Evolutionary conservation across 257 asterid genomes (phyloP), one percentile per base, ranked within the genome.

Genomic region (Przewalskia tangutica): DNA sequence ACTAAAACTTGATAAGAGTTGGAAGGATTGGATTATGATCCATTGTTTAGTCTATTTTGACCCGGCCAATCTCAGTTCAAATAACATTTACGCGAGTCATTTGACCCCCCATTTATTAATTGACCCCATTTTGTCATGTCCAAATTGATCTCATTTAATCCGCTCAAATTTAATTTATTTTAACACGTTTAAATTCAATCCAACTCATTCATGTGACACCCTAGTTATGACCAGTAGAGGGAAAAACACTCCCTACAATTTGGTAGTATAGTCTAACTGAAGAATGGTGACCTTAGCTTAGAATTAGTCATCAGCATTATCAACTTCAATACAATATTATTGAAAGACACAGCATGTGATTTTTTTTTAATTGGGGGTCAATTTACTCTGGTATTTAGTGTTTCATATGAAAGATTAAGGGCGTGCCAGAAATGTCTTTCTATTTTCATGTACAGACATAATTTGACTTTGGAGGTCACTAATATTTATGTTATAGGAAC

Each of bases 311-410:
- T 23, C 44, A 73, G 4, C 79, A 20, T 20, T 73, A 73, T 73
- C 79, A 73, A 23, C 60, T 54, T 20, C 50, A 5, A 55, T 23
- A 13, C n/a, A 77, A 60, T 56, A 65, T n/a, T 46, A 53, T 42
- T 68, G 32, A 14, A 65, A 68, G 80, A 90, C 91, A 88, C 0
- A 8, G n/a, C 89, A 88, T 88, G 91, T 87, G 91, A 77, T 46
- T 6, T 59, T 44, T 66, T 46, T 13, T 48, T 11, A 6, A 8
- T 11, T 2, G 32, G 7, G 58, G 18, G 60, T 73, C 79, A 73
- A 48, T 73, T 48, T 48, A 73, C 23, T 23, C n/a, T 23, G 59
- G 38, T 20, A 71, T 34, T 2, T 71, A 20, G 38, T 20, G 42
- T 50, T 48, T 48, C 60, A 17, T 73, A 23, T 73, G 44, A 73